Conservation (phyloP, 139 green algal species). For the Edaphochlamys debaryana region DNA sequence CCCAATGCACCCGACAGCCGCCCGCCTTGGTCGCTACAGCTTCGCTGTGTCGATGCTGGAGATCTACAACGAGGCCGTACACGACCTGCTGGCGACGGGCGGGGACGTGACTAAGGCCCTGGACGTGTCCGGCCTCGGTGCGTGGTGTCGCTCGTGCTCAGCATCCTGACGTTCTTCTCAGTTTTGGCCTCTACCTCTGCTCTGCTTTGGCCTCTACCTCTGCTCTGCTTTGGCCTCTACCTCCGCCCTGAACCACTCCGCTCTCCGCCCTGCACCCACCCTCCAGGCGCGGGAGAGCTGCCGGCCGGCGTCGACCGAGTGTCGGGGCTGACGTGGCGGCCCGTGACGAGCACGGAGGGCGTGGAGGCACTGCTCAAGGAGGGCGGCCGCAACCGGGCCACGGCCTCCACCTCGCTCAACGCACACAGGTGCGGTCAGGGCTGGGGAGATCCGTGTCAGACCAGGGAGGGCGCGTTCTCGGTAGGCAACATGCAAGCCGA, state of each 20-base stretch:
- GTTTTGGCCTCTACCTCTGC: too few species aligned
- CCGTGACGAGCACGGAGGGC: constrained; percentile 16
- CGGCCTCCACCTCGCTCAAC: constrained; percentile 81
- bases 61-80: constrained; percentile 79
- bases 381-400: constrained; percentile 53
- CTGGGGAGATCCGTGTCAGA: too few species aligned
- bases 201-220: too few species aligned
- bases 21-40: background rate
- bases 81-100: constrained; percentile 66
- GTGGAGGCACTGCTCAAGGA: constrained; percentile 56
- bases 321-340: constrained; percentile 42
- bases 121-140: constrained; percentile 59
- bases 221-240: too few species aligned
- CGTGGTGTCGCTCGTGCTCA: too few species aligned
- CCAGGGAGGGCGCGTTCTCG: too few species aligned
- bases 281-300: constrained; percentile 54
- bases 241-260: background rate
- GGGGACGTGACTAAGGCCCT: constrained; percentile 4
- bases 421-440: constrained; percentile 70
- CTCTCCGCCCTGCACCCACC: background rate
- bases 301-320: constrained; percentile 53
- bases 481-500: too few species aligned
- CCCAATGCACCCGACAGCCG: too few species aligned
- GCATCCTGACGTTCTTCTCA: too few species aligned
- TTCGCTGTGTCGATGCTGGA: constrained; percentile 71